Conservation (phyloP, 345 rosid genomes). For the Raphanus sativus region DNA sequence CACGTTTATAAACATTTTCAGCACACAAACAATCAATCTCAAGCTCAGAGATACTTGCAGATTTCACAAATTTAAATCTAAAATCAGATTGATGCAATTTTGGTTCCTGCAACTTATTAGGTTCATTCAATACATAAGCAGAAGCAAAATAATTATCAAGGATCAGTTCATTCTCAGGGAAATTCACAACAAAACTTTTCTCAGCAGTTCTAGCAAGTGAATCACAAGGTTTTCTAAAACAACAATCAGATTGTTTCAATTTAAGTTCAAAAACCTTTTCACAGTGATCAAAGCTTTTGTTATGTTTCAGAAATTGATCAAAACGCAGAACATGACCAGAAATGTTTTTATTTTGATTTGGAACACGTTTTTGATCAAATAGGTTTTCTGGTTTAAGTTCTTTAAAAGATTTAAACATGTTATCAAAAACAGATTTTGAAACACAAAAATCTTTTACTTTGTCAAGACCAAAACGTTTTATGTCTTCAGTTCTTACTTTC, state of each 20-base stretch:
- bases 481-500: too few species aligned
- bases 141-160: not conserved
- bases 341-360: too few species aligned
- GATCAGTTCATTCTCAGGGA: not conserved
- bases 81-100: not conserved
- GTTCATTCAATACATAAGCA: not conserved
- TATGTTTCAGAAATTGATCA: not conserved
- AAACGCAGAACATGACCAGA: not conserved
- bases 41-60: not conserved
- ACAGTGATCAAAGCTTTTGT: too few species aligned
- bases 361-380: too few species aligned
- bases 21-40: not conserved
- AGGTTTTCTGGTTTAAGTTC: too few species aligned
- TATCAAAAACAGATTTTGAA: too few species aligned
- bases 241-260: too few species aligned
- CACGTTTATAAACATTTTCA: too few species aligned
- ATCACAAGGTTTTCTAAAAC: not conserved
- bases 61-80: not conserved
- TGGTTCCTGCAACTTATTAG: not conserved
- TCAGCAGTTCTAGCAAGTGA: not conserved
- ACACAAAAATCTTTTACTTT: too few species aligned
- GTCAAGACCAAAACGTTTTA: too few species aligned
- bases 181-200: not conserved
- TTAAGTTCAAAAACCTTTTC: too few species aligned
- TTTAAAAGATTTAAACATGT: too few species aligned